Conservation (phyloP, 352 stramenopile genomes). For the Pythium plurisporium region DNA sequence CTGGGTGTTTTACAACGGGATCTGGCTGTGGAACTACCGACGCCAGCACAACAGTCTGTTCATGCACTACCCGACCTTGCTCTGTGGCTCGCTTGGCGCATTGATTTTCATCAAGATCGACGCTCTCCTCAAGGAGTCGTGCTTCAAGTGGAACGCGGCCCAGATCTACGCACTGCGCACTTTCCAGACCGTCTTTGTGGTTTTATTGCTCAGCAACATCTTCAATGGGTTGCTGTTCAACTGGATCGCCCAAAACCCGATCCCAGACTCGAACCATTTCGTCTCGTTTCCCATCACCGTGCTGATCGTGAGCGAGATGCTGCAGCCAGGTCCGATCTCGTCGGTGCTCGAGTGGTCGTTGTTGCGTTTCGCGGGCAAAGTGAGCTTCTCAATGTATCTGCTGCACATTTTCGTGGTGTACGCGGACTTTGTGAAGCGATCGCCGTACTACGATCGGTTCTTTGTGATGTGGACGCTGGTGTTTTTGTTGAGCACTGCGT, state of each 20-base stretch:
- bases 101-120: conserved; percentile 28
- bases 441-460: conserved; percentile 5
- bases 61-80: conserved; percentile 32
- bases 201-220: conserved; percentile 27
- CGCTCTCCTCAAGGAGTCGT: conserved; percentile 10
- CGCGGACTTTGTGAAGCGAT: neutral
- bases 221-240: conserved; percentile 31
- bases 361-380: conserved; percentile 33
- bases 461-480: neutral
- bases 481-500: conserved; percentile 4
- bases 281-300: conserved; percentile 25
- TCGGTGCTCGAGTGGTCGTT: conserved; percentile 37
- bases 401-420: conserved; percentile 39
- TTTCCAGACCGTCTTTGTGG: conserved; percentile 18
- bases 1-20: conserved; percentile 27
- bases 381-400: conserved; percentile 46
- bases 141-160: conserved; percentile 20
- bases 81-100: conserved; percentile 33
- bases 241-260: conserved; percentile 28
- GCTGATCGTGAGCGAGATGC: conserved; percentile 34
- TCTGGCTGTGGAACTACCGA: conserved; percentile 18
- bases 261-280: conserved; percentile 17
- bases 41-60: conserved; percentile 18
- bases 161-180: conserved; percentile 18
- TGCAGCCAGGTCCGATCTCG: conserved; percentile 30